Evolutionary conservation across 2,329 filamentous ascomycete genomes (phyloP), one percentile per base, ranked within the genome.

Genomic region (Pezicula radicicola): DNA sequence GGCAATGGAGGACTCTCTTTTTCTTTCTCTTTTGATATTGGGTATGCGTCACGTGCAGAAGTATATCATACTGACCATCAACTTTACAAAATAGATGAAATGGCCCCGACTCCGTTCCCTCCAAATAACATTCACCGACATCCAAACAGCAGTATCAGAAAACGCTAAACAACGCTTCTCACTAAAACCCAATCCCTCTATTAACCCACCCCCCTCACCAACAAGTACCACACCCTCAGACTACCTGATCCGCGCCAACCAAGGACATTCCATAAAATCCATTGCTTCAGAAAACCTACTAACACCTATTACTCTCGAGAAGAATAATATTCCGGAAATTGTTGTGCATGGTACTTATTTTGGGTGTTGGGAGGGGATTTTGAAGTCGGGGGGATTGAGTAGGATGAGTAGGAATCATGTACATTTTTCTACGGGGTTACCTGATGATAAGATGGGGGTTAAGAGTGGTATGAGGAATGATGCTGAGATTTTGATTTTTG

Each of bases 141-240:
- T 99, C 56, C 75, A 81, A 49, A 68, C 77, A 9, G 79, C 87
- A 15, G 91, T 97, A 12, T 70, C 75, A 13, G 80, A 80, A 46
- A 95, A 91, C 66, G 89, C 93, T 64, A 99, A 99, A 74, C 88
- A 97, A 70, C 88, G 94, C 37, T 99, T 95, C 75, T 82, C 85
- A 2, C 77, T 97, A 64, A 85, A 91, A 49, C 80, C 80, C 43
- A 79, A 73, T 56, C 63, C 66, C 13, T 43, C 58, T 4, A 55
- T 64, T n/a, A 25, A 39, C 13, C 21, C 52, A 9, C 57, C 58
- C 19, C 60, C 58, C 9, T 47, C 58, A 52, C 63, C 50, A 30
- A 58, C 60, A 1, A 66, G 64, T 4, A 67, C 68, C 28, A 75
- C 87, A 46, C 78, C 89, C 0, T 69, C 77, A 0, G 78, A 88